Conservation (phyloP, 768 basidiomycete species). For the Tremella mesenterica region DNA sequence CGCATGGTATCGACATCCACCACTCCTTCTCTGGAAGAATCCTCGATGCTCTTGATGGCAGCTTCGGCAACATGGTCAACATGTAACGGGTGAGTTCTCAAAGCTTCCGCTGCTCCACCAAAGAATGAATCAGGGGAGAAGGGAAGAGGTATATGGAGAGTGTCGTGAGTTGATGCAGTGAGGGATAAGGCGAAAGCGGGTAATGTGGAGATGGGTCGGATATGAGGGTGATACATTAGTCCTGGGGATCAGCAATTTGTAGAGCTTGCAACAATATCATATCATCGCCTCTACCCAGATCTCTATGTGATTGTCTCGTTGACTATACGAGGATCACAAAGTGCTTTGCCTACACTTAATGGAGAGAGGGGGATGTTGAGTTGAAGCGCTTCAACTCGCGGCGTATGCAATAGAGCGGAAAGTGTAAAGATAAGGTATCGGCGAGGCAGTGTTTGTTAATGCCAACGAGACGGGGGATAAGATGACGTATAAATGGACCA, state of each 20-base stretch:
- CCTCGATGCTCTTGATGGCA: slow-evolving; percentile 54
- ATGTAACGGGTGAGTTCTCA: slow-evolving; percentile 83
- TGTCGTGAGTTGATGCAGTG: slow-evolving; percentile 62
- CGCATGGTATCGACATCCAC: slow-evolving; percentile 55
- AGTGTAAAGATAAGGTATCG: no score
- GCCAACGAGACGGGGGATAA: not conserved
- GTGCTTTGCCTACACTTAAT: no score
- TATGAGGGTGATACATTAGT: slow-evolving; percentile 90
- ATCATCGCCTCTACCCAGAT: no score
- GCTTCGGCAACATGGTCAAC: slow-evolving; percentile 91
- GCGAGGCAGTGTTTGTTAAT: no score
- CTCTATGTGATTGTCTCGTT: no score
- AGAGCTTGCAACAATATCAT: no score
- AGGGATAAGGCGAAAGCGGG: slow-evolving; percentile 74
- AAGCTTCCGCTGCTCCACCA: slow-evolving; percentile 57
- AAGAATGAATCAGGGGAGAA: slow-evolving; percentile 24
- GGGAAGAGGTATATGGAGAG: slow-evolving; percentile 37
- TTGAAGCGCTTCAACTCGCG: no score
- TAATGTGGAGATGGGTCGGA: slow-evolving; percentile 78
- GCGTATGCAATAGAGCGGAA: no score
- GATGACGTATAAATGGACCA: no score
- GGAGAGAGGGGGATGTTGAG: no score
- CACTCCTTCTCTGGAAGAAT: slow-evolving; percentile 46
- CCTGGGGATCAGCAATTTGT: no score
- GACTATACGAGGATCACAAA: no score